These are phyloP conservation scores for Diplodia corticola DNA, from an alignment of 2,329 filamentous ascomycete genomes.

Conservation along the genomic window DNA sequence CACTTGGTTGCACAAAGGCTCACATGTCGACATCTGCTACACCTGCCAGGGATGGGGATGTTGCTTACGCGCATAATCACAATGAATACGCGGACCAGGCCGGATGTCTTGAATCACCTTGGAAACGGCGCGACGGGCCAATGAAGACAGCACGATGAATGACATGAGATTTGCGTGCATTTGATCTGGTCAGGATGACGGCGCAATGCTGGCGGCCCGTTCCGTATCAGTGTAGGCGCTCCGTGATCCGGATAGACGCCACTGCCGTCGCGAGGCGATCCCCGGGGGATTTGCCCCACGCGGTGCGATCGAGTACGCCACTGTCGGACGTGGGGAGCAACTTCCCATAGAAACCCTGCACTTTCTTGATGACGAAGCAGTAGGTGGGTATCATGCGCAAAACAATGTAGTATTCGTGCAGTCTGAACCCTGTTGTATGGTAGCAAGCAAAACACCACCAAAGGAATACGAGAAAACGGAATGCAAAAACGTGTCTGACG, in stretches of 20 bases:
- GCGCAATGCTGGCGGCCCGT: neutral
- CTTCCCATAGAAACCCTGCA: neutral
- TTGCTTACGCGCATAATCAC: conserved; percentile 3
- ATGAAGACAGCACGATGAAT: neutral
- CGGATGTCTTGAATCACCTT: neutral
- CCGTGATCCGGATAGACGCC: neutral
- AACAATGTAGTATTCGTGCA: neutral
- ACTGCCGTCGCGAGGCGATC: neutral
- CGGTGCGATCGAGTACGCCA: neutral
- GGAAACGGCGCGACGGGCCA: neutral
- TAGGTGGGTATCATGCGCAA: neutral
- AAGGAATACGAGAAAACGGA: neutral
- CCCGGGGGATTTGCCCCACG: neutral
- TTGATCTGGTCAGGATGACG: neutral
- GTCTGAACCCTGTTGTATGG: neutral
- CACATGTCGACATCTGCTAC: neutral
- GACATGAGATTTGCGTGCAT: neutral
- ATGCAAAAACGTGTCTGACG: neutral
- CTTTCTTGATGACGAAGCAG: neutral
- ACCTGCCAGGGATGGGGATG: neutral
- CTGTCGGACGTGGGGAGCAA: neutral
- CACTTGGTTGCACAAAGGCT: neutral
- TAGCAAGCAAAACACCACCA: neutral
- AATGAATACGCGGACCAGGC: neutral
- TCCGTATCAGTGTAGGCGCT: neutral